Percentiles rank a stretch among this genome's conserved stretches.
phyloP scores from a whole-genome alignment of 2,329 filamentous ascomycete species.

The Colletotrichum cereale region DNA sequence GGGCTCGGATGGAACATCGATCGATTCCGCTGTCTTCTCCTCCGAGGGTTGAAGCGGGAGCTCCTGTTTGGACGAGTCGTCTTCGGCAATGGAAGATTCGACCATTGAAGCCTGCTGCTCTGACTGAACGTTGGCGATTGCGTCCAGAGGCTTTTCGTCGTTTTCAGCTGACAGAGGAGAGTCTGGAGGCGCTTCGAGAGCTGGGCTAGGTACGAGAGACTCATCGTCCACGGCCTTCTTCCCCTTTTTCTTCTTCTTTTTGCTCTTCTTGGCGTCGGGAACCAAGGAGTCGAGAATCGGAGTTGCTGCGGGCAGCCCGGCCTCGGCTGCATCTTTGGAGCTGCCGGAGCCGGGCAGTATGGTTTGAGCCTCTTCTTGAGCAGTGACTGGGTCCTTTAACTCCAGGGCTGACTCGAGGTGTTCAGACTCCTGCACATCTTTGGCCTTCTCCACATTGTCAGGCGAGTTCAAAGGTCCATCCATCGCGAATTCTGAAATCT shows the following conservation, averaged over 20 bases:
- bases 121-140: not conserved
- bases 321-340: not conserved
- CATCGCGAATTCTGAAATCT: not conserved
- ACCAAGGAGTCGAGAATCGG: slow-evolving; percentile 1
- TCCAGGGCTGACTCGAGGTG: not conserved
- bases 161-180: not conserved
- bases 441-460: not conserved
- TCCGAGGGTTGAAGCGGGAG: not conserved
- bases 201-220: not conserved
- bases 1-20: not conserved
- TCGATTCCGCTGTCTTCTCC: not conserved
- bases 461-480: not conserved
- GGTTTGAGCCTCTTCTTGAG: not conserved
- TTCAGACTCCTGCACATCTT: slow-evolving; percentile 5
- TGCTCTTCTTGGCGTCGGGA: slow-evolving; percentile 46
- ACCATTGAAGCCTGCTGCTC: not conserved
- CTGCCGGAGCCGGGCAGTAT: not conserved
- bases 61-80: not conserved
- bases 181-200: not conserved
- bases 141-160: not conserved
- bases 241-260: slow-evolving; percentile 54
- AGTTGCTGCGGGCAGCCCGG: slow-evolving; percentile 10
- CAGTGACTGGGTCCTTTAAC: not conserved
- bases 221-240: slow-evolving; percentile 28
- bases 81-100: not conserved